Base-by-base conservation (phyloP, 805 yeast genomes). In the Schwanniomyces sp. region DNA sequence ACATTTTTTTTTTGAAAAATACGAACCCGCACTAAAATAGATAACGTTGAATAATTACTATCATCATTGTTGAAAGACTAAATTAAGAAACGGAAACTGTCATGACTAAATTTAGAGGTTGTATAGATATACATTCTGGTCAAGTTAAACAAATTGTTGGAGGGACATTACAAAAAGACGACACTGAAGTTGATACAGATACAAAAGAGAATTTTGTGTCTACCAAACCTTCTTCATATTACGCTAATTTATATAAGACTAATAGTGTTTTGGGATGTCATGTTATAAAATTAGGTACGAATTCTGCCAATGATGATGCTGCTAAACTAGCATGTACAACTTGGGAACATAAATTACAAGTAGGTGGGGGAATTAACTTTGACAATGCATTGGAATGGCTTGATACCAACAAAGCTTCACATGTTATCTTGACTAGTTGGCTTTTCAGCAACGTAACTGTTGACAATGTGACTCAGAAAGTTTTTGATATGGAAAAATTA, bases 121-220 rank as follows among this genome's bases (percentile, higher is more conserved):
- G 99, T 61, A 92, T 94, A 34, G 99, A 94, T 63, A 84, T 94
- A 49, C 99, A 94, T 66, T 80, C 86, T 7, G 99, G 99, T 1
- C 86, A 88, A 55, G 99, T 94, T 51, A 94, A 94, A 61, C 99
- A 94, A 64, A 94, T 94, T 45, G 97, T 94, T 1, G 99, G 99
- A 6, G 96, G 97, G 0, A 87, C 97, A 0, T 72, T 94, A 17
- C 74, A 78, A 0, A 69, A 72, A 9, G 85, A 84, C 49, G 85
- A 81, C 52, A 53, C 54, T 16, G 66, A 65, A n/a, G 59, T 65
- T 7, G 66, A 66, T 8, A 40, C 38, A 7, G 49, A 46, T 12
- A 61, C 70, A 11, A 61, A 67, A 4, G 79, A 73, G 46, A 94
- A 94, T 64, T 91, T 88, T 61, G 88, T 91, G 4, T 83, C 96